These are phyloP conservation scores for Colletotrichum nymphaeae DNA, from an alignment of 2,329 filamentous ascomycete genomes.

Conservation along the genomic window DNA sequence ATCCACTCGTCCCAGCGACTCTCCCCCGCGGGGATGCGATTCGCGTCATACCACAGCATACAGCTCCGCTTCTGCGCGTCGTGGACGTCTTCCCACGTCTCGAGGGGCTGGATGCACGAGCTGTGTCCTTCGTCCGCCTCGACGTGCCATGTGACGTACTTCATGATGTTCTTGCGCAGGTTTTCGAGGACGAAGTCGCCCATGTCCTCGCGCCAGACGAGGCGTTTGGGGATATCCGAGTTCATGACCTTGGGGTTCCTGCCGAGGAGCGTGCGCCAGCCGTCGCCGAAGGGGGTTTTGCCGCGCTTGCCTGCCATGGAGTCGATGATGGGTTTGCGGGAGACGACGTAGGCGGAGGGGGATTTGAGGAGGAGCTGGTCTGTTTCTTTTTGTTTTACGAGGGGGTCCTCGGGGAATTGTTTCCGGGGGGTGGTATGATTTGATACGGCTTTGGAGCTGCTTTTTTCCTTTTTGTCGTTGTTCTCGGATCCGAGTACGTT, in stretches of 20 bases:
- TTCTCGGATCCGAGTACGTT: no score
- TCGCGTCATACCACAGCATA: slow-evolving; percentile 52
- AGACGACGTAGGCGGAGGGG: slow-evolving; percentile 19
- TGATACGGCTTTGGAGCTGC: not conserved
- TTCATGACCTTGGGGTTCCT: slow-evolving; percentile 2
- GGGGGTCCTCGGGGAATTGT: not conserved
- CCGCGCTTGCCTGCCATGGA: slow-evolving; percentile 38
- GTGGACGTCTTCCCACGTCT: slow-evolving; percentile 57
- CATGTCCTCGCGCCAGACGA: slow-evolving; percentile 68
- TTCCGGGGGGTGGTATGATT: not conserved
- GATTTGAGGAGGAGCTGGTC: not conserved
- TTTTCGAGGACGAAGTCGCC: slow-evolving; percentile 60
- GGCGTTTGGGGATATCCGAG: slow-evolving; percentile 15
- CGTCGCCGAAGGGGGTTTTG: slow-evolving; percentile 26
- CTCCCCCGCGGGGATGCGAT: not conserved
- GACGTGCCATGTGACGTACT: slow-evolving; percentile 57
- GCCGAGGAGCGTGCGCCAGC: slow-evolving; percentile 23
- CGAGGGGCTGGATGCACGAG: slow-evolving; percentile 55
- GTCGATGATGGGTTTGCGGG: slow-evolving; percentile 24
- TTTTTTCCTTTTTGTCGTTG: not conserved
- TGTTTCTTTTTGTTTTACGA: not conserved
- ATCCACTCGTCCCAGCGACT: no score
- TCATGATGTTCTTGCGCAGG: slow-evolving; percentile 59
- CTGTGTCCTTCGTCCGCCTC: slow-evolving; percentile 43
- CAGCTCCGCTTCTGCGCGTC: slow-evolving; percentile 54